Percentiles rank a stretch among this genome's conserved stretches.
These are phyloP conservation scores for Aphanomyces cochlioides DNA, from an alignment of 352 stramenopile genomes.

Conservation along the genomic window DNA sequence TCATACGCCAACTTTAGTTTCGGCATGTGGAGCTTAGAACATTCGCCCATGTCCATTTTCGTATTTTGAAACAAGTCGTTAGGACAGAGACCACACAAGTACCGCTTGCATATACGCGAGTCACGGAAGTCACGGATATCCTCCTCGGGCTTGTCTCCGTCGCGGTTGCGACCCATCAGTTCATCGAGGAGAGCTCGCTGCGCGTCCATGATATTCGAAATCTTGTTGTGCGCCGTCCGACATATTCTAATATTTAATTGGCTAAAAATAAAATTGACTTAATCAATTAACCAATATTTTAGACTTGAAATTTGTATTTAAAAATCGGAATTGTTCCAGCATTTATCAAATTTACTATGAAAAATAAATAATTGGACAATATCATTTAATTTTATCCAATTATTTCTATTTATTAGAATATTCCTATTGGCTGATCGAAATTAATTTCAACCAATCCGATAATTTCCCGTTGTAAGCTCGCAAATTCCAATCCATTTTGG, in stretches of 20 bases:
- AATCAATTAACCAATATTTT: neutral
- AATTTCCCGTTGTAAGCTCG: neutral
- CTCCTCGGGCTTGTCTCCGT: slow-evolving; percentile 79
- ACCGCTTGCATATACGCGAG: slow-evolving; percentile 72
- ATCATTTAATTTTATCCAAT: no score
- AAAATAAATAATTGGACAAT: no score
- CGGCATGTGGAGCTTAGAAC: slow-evolving; percentile 63
- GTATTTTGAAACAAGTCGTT: slow-evolving; percentile 89
- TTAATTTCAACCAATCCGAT: neutral
- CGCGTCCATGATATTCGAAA: slow-evolving; percentile 54
- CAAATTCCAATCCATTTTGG: slow-evolving; percentile 9
- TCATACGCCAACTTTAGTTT: slow-evolving; percentile 64
- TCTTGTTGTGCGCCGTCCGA: neutral
- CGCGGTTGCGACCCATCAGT: slow-evolving; percentile 90
- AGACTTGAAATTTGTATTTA: neutral
- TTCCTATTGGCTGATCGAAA: no score
- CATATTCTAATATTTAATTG: neutral
- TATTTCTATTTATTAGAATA: no score
- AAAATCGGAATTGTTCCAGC: neutral
- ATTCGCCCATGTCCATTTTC: slow-evolving; percentile 79
- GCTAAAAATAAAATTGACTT: neutral
- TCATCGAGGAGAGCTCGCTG: slow-evolving; percentile 84
- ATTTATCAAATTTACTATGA: neutral
- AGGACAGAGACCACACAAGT: slow-evolving; percentile 76
- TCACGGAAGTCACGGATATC: slow-evolving; percentile 71